Conservation (phyloP, 2,329 filamentous ascomycete species). For the Pseudocercospora fuligena region DNA sequence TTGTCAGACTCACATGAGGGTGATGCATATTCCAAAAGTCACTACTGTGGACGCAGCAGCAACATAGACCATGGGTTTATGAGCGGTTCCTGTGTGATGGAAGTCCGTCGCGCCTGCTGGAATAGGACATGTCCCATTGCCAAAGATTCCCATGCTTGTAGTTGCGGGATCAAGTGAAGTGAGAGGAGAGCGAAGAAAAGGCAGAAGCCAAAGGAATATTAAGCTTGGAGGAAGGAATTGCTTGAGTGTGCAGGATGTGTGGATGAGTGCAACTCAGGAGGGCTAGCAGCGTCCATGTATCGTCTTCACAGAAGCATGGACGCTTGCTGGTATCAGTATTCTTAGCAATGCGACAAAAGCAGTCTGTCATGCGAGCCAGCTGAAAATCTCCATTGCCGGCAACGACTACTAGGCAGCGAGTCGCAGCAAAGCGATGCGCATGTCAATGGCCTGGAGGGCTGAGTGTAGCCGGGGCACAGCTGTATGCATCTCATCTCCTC, state of each 20-base stretch:
- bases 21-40: slow-evolving; percentile 28
- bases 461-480: neutral
- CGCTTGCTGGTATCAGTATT: neutral
- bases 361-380: neutral
- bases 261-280: neutral
- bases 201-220: neutral
- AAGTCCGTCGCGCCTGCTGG: slow-evolving; percentile 42
- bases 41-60: slow-evolving; percentile 24
- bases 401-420: neutral
- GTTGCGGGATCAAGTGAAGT: neutral
- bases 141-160: slow-evolving; percentile 7
- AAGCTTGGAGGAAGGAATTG: neutral
- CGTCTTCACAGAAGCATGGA: neutral
- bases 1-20: slow-evolving; percentile 23
- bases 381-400: neutral
- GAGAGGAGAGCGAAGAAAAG: neutral
- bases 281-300: neutral
- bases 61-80: slow-evolving; percentile 30
- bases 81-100: slow-evolving; percentile 41
- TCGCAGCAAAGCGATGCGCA: neutral
- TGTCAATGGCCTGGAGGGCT: neutral
- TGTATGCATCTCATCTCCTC: neutral
- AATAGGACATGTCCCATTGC: slow-evolving; percentile 25
- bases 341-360: neutral
- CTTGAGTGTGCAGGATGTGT: neutral